phyloP scores from a whole-genome alignment of 2,329 filamentous ascomycete genomes.

The Claviceps pazoutovae region DNA sequence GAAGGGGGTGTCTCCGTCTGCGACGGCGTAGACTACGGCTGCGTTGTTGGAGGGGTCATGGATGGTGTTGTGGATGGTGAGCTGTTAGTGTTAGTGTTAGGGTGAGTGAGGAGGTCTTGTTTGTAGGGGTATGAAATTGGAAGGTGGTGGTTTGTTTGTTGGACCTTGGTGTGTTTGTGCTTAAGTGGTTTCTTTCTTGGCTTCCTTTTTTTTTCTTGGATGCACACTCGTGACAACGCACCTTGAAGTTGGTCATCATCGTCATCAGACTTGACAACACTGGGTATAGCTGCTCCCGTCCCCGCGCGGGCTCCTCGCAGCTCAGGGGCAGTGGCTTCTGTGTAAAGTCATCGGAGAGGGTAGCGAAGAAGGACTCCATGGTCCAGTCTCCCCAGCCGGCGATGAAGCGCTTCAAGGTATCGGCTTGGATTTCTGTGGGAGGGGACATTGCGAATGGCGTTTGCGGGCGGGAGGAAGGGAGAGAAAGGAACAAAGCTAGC shows the following conservation, averaged over 20 bases:
- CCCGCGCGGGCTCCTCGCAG: background rate
- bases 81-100: background rate
- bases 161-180: too few relatives aligned
- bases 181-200: background rate
- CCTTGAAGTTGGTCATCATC: background rate
- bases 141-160: background rate
- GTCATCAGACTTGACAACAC: background rate
- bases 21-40: background rate
- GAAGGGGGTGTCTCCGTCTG: conserved; percentile 1
- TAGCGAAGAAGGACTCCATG: background rate
- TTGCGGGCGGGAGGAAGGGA: too few relatives aligned
- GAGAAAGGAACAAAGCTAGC: too few relatives aligned
- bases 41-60: background rate
- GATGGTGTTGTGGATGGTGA: background rate
- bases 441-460: background rate
- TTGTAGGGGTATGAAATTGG: background rate
- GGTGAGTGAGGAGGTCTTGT: background rate
- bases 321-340: background rate
- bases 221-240: background rate
- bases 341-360: background rate
- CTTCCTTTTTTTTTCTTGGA: too few relatives aligned
- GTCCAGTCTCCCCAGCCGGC: background rate
- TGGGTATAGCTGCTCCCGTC: background rate
- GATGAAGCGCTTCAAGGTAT: conserved; percentile 2
- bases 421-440: conserved; percentile 1